Base-by-base conservation (phyloP, 306 rosid genomes). In the Ammopiptanthus mongolicus region DNA sequence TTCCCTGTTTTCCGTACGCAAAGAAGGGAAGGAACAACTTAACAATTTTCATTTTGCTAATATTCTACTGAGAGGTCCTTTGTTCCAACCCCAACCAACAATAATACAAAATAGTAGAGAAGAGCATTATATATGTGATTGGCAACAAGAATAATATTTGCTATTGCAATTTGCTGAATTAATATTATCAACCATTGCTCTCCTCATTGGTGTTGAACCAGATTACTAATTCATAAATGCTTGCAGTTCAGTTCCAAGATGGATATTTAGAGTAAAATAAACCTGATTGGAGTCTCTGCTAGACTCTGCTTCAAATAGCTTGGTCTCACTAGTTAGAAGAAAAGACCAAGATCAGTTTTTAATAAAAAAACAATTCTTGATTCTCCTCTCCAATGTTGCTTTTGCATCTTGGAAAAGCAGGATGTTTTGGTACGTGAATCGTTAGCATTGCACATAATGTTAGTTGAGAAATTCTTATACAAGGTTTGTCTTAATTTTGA, bases 301-400 rank as follows among this genome's bases (percentile, higher is more conserved):
- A 79, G 91, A 95, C n/a, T 94, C 83, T 0, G 99, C 99, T 83
- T 91, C 99, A 22, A 86, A 87, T n/a, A 97, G 88, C 82, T 92
- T 95, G 68, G 89, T 2, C 14, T 41, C 14, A 10, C 46, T 41
- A 41, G 46, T 41, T 41, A 9, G 46, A 41, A 41, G 36, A 39
- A 10, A 41, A 41, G 14, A 41, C 46, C 4, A 3, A 0, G 0
- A n/a, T n/a, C n/a, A n/a, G n/a, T n/a, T n/a, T n/a, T n/a, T n/a
- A n/a, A n/a, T n/a, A n/a, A n/a, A n/a, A n/a, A n/a, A n/a, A n/a
- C n/a, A n/a, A n/a, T 37, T 37, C 42, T 37, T 37, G 42, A 37
- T 7, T 37, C 42, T 37, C 42, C 42, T 37, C 42, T 0, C 11
- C 7, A 6, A 37, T 37, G 13, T 41, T 41, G 13, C 42, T 6